Evolutionary conservation across 2,329 filamentous ascomycete species (phyloP).

Genomic region (Trichoderma afroharzianum): DNA sequence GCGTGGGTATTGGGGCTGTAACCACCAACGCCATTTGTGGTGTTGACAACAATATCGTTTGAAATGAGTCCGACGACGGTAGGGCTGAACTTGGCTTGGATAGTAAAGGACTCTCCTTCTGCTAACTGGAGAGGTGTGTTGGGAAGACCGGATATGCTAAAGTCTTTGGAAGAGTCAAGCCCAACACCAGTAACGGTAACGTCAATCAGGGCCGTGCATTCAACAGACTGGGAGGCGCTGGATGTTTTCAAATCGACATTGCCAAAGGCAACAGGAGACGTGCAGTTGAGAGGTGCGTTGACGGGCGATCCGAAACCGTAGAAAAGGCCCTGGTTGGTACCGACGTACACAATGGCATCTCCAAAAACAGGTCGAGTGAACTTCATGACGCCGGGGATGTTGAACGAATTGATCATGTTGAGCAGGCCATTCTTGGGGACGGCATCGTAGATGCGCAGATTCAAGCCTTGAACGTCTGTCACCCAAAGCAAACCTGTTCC

Average conservation of each 20-base stretch:
- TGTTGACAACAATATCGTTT: slow-evolving; percentile 45
- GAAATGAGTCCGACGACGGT: slow-evolving; percentile 45
- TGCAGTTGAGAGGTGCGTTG: slow-evolving; percentile 52
- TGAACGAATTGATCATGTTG: slow-evolving; percentile 48
- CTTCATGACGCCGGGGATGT: slow-evolving; percentile 50
- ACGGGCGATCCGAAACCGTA: slow-evolving; percentile 56
- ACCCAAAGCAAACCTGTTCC: slow-evolving; percentile 57
- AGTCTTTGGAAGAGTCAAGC: slow-evolving; percentile 32
- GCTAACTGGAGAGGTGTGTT: slow-evolving; percentile 29
- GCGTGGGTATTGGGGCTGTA: slow-evolving; percentile 47
- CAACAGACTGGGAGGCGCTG: slow-evolving; percentile 33
- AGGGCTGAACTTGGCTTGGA: slow-evolving; percentile 45
- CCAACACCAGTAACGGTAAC: slow-evolving; percentile 40
- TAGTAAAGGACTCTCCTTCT: slow-evolving; percentile 38
- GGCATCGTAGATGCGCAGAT: slow-evolving; percentile 51
- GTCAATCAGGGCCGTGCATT: slow-evolving; percentile 46
- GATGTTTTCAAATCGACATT: slow-evolving; percentile 38
- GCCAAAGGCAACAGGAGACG: slow-evolving; percentile 46
- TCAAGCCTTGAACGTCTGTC: slow-evolving; percentile 51
- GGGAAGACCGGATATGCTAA: slow-evolving; percentile 36
- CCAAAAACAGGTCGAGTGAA: slow-evolving; percentile 57
- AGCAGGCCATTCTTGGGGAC: slow-evolving; percentile 45
- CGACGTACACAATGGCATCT: slow-evolving; percentile 53
- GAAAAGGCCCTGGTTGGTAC: slow-evolving; percentile 47
- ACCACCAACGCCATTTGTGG: slow-evolving; percentile 43